Conservation (phyloP, 371 early-diverging fungal species). For the Mortierella sp. region DNA sequence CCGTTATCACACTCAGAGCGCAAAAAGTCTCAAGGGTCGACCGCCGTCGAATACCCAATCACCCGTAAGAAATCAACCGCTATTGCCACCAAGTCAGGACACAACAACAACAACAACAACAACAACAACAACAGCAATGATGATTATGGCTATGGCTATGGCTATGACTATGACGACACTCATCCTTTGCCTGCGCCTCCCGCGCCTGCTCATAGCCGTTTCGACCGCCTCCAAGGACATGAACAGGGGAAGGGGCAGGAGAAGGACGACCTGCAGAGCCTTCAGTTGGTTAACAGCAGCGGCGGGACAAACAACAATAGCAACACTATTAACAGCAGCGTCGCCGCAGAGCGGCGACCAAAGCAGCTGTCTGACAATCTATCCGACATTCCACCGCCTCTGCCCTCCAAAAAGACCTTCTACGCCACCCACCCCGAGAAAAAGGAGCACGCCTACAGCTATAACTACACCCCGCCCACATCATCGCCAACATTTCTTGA, state of each 20-base stretch:
- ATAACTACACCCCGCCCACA: conserved; percentile 10
- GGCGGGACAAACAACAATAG: not conserved
- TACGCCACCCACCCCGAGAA: conserved; percentile 14
- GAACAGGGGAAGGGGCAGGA: not conserved
- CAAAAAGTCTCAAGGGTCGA: not conserved
- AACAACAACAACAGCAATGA: not conserved
- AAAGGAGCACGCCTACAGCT: conserved; percentile 18
- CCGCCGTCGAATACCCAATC: not conserved
- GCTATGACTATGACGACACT: not conserved
- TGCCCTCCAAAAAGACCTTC: conserved; percentile 20
- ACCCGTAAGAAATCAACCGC: not conserved
- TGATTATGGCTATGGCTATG: too few relatives aligned
- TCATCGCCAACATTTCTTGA: conserved; percentile 35
- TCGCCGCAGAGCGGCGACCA: too few relatives aligned
- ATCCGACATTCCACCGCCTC: not conserved
- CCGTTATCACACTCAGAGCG: not conserved
- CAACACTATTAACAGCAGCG: not conserved
- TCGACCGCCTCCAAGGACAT: not conserved
- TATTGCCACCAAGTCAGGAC: not conserved
- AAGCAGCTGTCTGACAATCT: not conserved
- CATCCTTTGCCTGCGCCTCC: not conserved
- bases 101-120: not conserved
- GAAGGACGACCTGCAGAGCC: not conserved
- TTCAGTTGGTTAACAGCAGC: not conserved
- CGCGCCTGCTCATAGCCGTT: not conserved